phyloP scores from a whole-genome alignment of 2,329 filamentous ascomycete species.

The Cladobotryum mycophilum region DNA sequence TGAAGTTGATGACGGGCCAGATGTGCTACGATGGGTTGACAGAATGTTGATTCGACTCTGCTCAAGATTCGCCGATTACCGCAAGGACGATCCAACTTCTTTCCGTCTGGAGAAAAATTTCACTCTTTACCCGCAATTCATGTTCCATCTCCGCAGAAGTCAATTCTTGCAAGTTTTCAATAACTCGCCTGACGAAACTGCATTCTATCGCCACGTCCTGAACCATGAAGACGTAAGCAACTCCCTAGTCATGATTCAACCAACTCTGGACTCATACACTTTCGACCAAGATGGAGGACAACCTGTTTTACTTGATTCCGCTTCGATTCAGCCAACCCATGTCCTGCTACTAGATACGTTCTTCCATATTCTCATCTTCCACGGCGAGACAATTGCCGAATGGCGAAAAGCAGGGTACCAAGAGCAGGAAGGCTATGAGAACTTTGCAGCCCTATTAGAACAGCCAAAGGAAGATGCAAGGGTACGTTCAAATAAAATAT shows the following conservation, averaged over 20 bases:
- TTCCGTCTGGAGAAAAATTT: slow-evolving; percentile 99
- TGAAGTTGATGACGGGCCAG: slow-evolving; percentile 96
- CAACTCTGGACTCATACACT: slow-evolving; percentile 93
- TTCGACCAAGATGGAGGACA: slow-evolving; percentile 91
- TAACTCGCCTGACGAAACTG: slow-evolving; percentile 97
- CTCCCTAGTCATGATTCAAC: slow-evolving; percentile 97
- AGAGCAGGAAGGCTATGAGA: slow-evolving; percentile 96
- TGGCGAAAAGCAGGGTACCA: slow-evolving; percentile 98
- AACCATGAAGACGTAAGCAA: slow-evolving; percentile 97
- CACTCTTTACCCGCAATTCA: slow-evolving; percentile 96
- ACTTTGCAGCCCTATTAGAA: slow-evolving; percentile 81
- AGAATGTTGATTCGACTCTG: slow-evolving; percentile 96
- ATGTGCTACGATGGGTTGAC: slow-evolving; percentile 96
- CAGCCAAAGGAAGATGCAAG: slow-evolving; percentile 95
- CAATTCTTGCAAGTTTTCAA: slow-evolving; percentile 99
- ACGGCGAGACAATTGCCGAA: slow-evolving; percentile 94
- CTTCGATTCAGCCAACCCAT: slow-evolving; percentile 90
- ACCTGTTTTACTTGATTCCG: slow-evolving; percentile 92
- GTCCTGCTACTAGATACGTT: slow-evolving; percentile 95
- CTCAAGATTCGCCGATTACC: slow-evolving; percentile 93
- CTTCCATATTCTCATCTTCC: slow-evolving; percentile 99
- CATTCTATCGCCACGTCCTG: slow-evolving; percentile 95
- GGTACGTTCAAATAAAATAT: slow-evolving; percentile 45
- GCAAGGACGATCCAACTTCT: slow-evolving; percentile 95
- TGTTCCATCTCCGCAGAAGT: slow-evolving; percentile 96